These are phyloP conservation scores for Boechera retrofracta DNA, from an alignment of 345 rosid species.

Conservation along the genomic window DNA sequence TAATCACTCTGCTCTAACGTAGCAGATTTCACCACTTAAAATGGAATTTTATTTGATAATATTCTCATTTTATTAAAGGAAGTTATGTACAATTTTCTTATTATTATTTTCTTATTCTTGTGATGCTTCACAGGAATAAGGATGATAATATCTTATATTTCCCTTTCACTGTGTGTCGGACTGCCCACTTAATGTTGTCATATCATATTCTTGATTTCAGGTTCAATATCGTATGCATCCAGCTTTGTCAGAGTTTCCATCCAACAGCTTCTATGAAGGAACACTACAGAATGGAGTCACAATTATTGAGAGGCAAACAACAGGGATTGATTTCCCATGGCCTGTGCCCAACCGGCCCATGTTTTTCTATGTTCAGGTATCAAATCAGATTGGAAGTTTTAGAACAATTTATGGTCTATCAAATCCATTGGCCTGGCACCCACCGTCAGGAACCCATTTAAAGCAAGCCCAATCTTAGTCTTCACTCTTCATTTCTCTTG, in stretches of 20 bases:
- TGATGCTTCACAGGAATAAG: neutral
- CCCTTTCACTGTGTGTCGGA: neutral
- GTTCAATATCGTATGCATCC: conserved; percentile 99
- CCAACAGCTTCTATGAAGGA: conserved; percentile 98
- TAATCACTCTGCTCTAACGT: conserved; percentile 15
- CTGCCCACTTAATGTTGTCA: conserved; percentile 26
- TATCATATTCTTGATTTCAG: conserved; percentile 49
- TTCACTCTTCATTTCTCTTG: conserved; percentile 35
- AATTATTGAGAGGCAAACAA: conserved; percentile 86
- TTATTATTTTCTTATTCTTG: neutral
- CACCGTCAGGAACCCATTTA: neutral
- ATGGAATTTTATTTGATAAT: neutral
- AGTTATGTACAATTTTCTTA: neutral
- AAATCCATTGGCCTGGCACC: neutral
- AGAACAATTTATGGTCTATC: conserved; percentile 9
- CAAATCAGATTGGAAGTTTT: conserved; percentile 1
- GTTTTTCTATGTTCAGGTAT: conserved; percentile 99
- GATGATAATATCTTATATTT: neutral
- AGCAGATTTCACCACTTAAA: conserved; percentile 10
- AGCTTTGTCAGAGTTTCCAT: conserved; percentile 95
- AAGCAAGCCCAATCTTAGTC: neutral
- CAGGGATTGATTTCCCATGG: conserved; percentile 99
- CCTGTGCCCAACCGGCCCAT: conserved; percentile 98
- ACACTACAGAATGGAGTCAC: conserved; percentile 99
- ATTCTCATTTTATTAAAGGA: neutral